Percentiles rank a stretch among this genome's conserved stretches.
Conservation (phyloP, 2,329 filamentous ascomycete species). For the Aspergillus unguis region DNA sequence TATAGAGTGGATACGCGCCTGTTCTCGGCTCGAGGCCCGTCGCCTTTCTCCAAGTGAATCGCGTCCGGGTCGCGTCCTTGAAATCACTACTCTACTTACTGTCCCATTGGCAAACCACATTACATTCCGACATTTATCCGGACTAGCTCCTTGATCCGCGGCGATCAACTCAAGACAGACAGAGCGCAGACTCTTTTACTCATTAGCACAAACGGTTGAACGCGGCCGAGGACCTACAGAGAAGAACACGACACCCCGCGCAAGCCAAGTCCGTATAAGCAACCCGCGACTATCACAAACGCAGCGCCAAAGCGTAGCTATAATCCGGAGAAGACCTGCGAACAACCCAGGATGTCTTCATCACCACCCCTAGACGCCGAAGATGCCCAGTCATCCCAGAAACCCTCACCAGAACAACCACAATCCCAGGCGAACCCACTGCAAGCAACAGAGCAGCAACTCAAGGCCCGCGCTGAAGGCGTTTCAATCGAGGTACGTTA, state of each 20-base stretch:
- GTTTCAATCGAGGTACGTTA: slow-evolving; percentile 39
- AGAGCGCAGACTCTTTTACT: no score
- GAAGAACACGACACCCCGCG: not conserved
- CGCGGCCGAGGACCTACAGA: not conserved
- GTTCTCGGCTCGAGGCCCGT: no score
- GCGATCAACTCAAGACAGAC: not conserved
- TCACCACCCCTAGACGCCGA: slow-evolving; percentile 6
- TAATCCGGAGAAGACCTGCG: not conserved
- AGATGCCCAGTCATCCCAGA: slow-evolving; percentile 2
- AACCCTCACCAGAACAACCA: slow-evolving; percentile 9
- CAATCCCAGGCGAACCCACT: slow-evolving; percentile 18
- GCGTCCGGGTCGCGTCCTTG: slow-evolving; percentile 4
- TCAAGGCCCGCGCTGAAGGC: slow-evolving; percentile 38
- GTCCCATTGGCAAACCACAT: not conserved
- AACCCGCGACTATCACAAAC: not conserved
- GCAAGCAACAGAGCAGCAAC: slow-evolving; percentile 38
- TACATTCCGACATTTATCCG: not conserved
- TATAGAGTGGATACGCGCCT: no score
- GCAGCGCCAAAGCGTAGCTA: not conserved
- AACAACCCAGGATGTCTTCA: slow-evolving; percentile 8
- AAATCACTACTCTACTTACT: not conserved
- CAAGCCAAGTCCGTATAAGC: not conserved
- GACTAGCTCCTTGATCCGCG: not conserved
- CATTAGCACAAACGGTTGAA: no score
- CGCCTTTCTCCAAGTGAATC: not conserved